Evolutionary conservation across 768 basidiomycete species (phyloP).

Genomic region (Leccinum subtestaceum): DNA sequence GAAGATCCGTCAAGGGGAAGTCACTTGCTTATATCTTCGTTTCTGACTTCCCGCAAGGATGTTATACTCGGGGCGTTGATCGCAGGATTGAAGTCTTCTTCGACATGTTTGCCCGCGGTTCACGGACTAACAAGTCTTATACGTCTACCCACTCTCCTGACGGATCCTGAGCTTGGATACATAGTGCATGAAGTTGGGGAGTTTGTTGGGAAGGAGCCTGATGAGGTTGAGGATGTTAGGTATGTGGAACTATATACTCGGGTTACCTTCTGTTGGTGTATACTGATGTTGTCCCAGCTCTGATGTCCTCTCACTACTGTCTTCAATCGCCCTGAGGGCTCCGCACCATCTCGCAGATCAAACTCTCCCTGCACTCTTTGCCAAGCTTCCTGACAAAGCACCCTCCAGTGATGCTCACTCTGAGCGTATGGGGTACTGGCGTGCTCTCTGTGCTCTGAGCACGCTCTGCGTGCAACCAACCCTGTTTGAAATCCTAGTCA

Average conservation of each 20-base stretch:
- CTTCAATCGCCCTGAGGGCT: constrained; percentile 53
- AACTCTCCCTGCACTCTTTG: constrained; percentile 80
- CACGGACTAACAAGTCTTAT: constrained; percentile 64
- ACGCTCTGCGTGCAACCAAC: constrained; percentile 68
- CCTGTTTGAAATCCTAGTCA: constrained; percentile 82
- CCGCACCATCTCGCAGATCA: constrained; percentile 67
- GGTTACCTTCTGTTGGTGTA: neutral
- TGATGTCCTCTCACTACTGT: constrained; percentile 59
- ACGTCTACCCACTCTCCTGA: constrained; percentile 59
- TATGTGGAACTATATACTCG: constrained; percentile 18
- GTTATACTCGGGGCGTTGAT: constrained; percentile 64
- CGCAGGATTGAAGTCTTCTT: constrained; percentile 51
- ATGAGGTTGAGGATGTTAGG: constrained; percentile 56
- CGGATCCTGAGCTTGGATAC: constrained; percentile 73
- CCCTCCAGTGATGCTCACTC: constrained; percentile 51
- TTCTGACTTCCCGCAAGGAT: constrained; percentile 67
- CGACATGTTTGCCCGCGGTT: constrained; percentile 58
- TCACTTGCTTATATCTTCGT: constrained; percentile 25
- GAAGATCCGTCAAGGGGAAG: constrained; percentile 31
- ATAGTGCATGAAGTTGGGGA: constrained; percentile 76
- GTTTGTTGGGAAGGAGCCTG: constrained; percentile 47
- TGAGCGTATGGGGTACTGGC: constrained; percentile 65
- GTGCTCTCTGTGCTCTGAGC: constrained; percentile 63
- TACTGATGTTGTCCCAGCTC: constrained; percentile 40
- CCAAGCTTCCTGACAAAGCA: constrained; percentile 64